Evolutionary conservation across 179 eudicot genomes (phyloP).

Genomic region (Sideroxylon spinosum): DNA sequence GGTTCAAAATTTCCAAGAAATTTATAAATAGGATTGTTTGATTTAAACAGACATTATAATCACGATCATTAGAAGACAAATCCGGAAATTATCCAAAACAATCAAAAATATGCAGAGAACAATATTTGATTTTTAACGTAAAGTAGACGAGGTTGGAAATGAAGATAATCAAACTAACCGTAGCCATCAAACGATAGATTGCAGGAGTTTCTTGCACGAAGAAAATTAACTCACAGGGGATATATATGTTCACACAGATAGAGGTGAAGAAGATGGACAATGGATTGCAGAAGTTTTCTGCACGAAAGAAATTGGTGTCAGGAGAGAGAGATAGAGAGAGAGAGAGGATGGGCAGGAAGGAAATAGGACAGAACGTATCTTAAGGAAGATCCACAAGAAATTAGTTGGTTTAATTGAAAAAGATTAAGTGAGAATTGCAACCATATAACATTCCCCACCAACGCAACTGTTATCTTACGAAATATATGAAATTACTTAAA

Average conservation of each 20-base stretch:
- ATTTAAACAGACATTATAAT: neutral
- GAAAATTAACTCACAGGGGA: neutral
- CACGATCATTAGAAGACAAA: neutral
- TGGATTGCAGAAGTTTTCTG: too few relatives aligned
- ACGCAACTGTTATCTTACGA: too few relatives aligned
- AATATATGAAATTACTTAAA: too few relatives aligned
- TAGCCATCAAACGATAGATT: slow-evolving; percentile 23
- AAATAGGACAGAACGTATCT: neutral
- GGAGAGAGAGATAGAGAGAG: slow-evolving; percentile 9
- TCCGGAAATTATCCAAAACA: neutral
- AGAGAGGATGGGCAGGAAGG: neutral
- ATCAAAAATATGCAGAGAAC: neutral
- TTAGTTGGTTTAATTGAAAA: neutral
- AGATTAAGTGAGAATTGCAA: neutral
- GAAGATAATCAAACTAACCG: slow-evolving; percentile 24
- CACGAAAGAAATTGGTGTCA: too few relatives aligned
- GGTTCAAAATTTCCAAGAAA: neutral
- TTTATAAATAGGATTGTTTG: neutral
- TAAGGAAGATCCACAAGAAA: neutral
- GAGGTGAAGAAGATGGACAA: too few relatives aligned
- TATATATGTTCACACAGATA: neutral
- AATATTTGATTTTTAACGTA: too few relatives aligned
- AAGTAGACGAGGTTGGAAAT: too few relatives aligned
- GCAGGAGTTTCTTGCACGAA: slow-evolving; percentile 12
- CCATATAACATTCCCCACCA: too few relatives aligned